Percentiles rank a stretch among this genome's conserved stretches.
Conservation (phyloP, 805 yeast species). For the Yarrowia sp. region DNA sequence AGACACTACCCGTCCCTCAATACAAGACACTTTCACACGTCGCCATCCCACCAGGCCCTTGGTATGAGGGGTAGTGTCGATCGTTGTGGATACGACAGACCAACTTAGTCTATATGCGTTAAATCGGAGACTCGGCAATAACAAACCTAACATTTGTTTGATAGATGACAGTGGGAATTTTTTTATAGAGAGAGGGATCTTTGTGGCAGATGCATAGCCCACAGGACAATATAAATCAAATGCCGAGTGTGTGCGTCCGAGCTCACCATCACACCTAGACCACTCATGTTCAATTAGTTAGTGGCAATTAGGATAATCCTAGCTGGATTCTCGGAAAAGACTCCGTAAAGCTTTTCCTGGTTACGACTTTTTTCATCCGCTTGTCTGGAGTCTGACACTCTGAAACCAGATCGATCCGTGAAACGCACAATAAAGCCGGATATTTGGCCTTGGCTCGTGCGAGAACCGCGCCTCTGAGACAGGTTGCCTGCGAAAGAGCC, state of each 20-base stretch:
- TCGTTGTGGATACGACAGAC: constrained; percentile 21
- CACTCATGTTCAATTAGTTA: neutral
- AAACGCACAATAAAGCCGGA: neutral
- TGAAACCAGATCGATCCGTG: neutral
- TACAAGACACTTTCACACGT: neutral
- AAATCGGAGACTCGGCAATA: constrained; percentile 24
- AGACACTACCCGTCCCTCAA: no score
- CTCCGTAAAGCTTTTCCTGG: neutral
- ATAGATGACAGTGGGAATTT: no score
- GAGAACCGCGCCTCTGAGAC: neutral
- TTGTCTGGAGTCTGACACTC: neutral
- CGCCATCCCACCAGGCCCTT: constrained; percentile 4
- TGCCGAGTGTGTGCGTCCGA: no score
- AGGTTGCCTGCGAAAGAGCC: neutral
- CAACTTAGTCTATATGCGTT: constrained; percentile 16
- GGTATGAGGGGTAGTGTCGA: constrained; percentile 24
- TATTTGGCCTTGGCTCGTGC: neutral
- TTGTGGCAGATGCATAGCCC: no score
- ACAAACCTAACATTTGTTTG: neutral
- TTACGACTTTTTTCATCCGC: neutral
- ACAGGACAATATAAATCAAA: no score
- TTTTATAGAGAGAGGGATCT: no score
- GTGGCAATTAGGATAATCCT: neutral
- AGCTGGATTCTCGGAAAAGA: neutral
- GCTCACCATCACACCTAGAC: no score